phyloP scores from a whole-genome alignment of 2,329 filamentous ascomycete species.

The Epichloe bromicola region DNA sequence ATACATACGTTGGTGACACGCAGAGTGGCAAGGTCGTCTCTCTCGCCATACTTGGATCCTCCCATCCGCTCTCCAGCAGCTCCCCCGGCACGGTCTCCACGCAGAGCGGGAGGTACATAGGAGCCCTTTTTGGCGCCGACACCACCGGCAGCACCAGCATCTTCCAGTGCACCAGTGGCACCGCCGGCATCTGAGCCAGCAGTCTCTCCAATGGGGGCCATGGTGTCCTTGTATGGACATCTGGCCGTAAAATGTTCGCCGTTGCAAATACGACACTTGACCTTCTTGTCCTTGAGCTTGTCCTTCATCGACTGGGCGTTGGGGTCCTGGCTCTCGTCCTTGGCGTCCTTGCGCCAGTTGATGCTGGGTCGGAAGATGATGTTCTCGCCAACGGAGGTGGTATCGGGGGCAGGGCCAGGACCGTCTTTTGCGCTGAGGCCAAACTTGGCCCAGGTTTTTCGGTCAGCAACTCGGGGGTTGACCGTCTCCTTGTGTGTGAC shows the following conservation, averaged over 20 bases:
- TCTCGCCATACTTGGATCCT: conserved; percentile 72
- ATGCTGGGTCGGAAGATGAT: conserved; percentile 88
- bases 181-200: conserved; percentile 32
- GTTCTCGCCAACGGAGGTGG: conserved; percentile 91
- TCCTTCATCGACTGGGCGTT: conserved; percentile 65
- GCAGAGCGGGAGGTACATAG: conserved; percentile 89
- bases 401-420: conserved; percentile 72
- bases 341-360: conserved; percentile 87
- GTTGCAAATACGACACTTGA: conserved; percentile 98
- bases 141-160: conserved; percentile 28
- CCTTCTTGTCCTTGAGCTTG: conserved; percentile 95
- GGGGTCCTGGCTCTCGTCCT: conserved; percentile 62
- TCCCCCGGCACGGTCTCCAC: conserved; percentile 47
- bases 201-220: conserved; percentile 69
- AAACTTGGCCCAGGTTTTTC: conserved; percentile 88
- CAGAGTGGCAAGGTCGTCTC: conserved; percentile 91
- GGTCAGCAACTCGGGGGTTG: conserved; percentile 96
- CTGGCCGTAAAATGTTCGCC: conserved; percentile 98
- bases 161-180: conserved; percentile 42
- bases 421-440: conserved; percentile 77
- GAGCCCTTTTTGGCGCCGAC: conserved; percentile 59
- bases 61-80: conserved; percentile 68
- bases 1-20: conserved; percentile 87
- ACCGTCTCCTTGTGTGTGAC: conserved; percentile 86
- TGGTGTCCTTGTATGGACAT: conserved; percentile 99